phyloP scores from a whole-genome alignment of 331 rosid genomes.

The Acacia pycnantha region DNA sequence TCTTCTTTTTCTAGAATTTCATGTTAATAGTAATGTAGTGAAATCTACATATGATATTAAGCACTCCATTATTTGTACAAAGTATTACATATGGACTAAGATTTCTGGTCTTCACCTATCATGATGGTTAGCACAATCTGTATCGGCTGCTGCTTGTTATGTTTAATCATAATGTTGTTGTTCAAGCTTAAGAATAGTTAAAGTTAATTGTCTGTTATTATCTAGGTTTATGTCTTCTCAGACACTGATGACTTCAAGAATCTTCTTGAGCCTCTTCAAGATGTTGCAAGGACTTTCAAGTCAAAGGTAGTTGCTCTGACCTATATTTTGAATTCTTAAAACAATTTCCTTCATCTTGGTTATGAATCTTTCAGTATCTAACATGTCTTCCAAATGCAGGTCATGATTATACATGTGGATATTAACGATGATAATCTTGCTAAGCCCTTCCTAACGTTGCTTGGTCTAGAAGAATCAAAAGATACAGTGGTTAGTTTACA shows the following conservation, averaged over 20 bases:
- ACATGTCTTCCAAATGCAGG: slow-evolving; percentile 48
- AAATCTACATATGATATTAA: neutral
- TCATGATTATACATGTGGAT: slow-evolving; percentile 67
- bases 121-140: neutral
- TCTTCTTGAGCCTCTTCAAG: slow-evolving; percentile 63
- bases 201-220: slow-evolving; percentile 15
- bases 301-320: slow-evolving; percentile 56
- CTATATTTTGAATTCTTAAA: slow-evolving; percentile 26
- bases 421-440: slow-evolving; percentile 84
- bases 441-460: slow-evolving; percentile 79
- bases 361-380: slow-evolving; percentile 13
- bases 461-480: slow-evolving; percentile 85
- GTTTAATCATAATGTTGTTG: slow-evolving; percentile 4
- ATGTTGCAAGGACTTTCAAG: slow-evolving; percentile 81
- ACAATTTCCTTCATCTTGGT: slow-evolving; percentile 23
- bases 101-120: neutral
- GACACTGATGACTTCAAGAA: slow-evolving; percentile 50
- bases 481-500: slow-evolving; percentile 65
- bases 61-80: neutral
- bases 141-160: slow-evolving; percentile 5
- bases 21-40: neutral
- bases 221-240: slow-evolving; percentile 74
- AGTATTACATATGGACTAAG: neutral
- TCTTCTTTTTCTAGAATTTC: slow-evolving; percentile 17
- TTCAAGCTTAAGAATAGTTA: slow-evolving; percentile 14